phyloP scores from a whole-genome alignment of 129 eudicot genomes.

The Helichrysum umbraculigerum region DNA sequence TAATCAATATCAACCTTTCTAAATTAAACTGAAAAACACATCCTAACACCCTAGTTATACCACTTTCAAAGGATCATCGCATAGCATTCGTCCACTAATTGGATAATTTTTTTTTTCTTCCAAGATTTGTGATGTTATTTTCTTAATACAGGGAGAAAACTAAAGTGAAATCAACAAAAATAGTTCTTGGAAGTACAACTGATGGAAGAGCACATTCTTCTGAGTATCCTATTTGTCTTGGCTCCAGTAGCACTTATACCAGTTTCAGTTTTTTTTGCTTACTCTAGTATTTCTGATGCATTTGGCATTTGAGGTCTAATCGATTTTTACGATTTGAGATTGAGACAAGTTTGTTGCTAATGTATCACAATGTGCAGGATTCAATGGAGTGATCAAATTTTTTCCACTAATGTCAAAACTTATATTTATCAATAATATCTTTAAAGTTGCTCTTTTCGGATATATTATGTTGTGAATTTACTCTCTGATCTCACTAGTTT shows the following conservation, averaged over 20 bases:
- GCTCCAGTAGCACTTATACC: background rate
- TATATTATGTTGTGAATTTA: background rate
- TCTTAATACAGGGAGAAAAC: conserved; percentile 56
- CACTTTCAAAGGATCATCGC: background rate
- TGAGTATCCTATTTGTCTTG: conserved; percentile 48
- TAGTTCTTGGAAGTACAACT: conserved; percentile 41
- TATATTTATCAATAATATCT: background rate
- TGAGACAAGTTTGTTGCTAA: background rate
- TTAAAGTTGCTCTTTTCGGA: background rate
- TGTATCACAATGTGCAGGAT: background rate
- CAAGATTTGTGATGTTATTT: conserved; percentile 12
- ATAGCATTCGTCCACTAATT: background rate
- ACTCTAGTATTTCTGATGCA: background rate
- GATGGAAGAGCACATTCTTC: conserved; percentile 59
- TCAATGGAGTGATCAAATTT: background rate
- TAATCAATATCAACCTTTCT: too few relatives aligned
- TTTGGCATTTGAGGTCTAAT: conserved; percentile 24
- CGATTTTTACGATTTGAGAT: background rate
- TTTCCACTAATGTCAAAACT: background rate
- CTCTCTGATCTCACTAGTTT: background rate
- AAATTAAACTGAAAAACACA: background rate
- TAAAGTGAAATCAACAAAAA: conserved; percentile 44
- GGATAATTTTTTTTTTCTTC: background rate
- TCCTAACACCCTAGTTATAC: background rate
- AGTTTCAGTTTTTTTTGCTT: background rate